Percentiles rank a stretch among this genome's conserved stretches.
phyloP scores from a whole-genome alignment of 2,329 filamentous ascomycete genomes.

The Cladobotryum mycophilum region DNA sequence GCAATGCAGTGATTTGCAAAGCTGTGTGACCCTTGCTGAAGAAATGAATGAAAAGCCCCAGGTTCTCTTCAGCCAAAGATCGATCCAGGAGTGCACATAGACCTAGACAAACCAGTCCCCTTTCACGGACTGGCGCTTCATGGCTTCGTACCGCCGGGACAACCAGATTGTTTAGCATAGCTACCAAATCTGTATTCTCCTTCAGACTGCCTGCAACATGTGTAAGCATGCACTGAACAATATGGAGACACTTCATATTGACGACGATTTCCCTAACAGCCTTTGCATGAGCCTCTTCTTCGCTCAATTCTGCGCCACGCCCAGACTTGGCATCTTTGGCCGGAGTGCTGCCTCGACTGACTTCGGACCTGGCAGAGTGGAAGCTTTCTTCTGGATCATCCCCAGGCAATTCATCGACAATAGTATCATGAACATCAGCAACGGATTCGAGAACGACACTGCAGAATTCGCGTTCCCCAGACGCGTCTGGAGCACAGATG shows the following conservation, averaged over 20 bases:
- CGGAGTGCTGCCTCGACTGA: constrained; percentile 60
- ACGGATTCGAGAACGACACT: constrained; percentile 86
- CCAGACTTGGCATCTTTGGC: constrained; percentile 39
- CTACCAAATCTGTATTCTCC: constrained; percentile 82
- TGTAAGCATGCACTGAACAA: constrained; percentile 94
- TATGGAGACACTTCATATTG: constrained; percentile 97
- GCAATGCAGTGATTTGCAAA: constrained; percentile 81
- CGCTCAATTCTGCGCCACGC: constrained; percentile 41
- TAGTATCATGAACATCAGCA: constrained; percentile 92
- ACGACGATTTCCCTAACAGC: constrained; percentile 88
- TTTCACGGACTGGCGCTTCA: constrained; percentile 85
- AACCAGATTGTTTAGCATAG: constrained; percentile 96
- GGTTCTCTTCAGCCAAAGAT: constrained; percentile 84
- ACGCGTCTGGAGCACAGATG: constrained; percentile 69
- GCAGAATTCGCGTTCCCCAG: constrained; percentile 76
- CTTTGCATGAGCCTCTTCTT: constrained; percentile 65
- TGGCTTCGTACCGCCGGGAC: constrained; percentile 92
- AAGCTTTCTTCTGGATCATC: constrained; percentile 66
- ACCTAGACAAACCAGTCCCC: constrained; percentile 82
- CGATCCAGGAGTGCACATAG: constrained; percentile 88
- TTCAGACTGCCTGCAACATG: constrained; percentile 86
- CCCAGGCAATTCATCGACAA: constrained; percentile 61
- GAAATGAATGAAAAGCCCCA: constrained; percentile 91
- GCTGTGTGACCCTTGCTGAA: constrained; percentile 88
- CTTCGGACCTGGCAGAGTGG: constrained; percentile 83